Evolutionary conservation across 2,329 filamentous ascomycete species (phyloP), one percentile per base, ranked within the genome.

Genomic region (Mycocentrospora acerina): DNA sequence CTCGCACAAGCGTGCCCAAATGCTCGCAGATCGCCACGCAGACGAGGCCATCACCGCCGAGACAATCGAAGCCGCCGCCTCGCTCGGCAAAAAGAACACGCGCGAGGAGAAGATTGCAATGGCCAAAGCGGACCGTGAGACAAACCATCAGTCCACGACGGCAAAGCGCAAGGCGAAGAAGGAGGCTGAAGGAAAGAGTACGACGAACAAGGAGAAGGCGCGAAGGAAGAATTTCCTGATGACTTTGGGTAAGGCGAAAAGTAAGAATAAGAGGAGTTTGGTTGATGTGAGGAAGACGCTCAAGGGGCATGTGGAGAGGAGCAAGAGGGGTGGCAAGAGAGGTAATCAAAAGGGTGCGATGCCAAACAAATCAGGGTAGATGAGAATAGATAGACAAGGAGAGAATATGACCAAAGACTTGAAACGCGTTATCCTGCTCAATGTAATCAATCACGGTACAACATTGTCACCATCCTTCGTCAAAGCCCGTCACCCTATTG

Each of bases 211-310:
- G 73, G 93, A 98, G 76, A 98, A 98, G 81, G 82, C 87, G 28
- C 78, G 91, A 55, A 89, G 88, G 79, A 98, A 98, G 86, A 98
- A 98, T 70, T 95, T 98, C 71, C 67, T 98, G 59, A 98, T 98
- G 93, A 97, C 91, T 26, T 72, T 98, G 44, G 88, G 91, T 42
- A 97, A 98, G 76, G 93, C 93, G 9, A 94, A 93, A 77, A 81
- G 79, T 53, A 98, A 97, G 78, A 86, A 93, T 62, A 96, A 96
- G 83, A 80, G 90, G 61, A 95, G 89, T 79, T 73, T 98, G 68
- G 81, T 88, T 10, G 85, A 96, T 71, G 90, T 89, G 49, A 81
- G 81, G 61, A 89, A 85, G 71, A 81, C 90, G 24, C 70, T 97
- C 51, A 85, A 81, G 64, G 86, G 83, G 2, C 91, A 97, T 69